Evolutionary conservation across 2,329 filamentous ascomycete species (phyloP), one percentile per base, ranked within the genome.

Genomic region (Colletotrichum siamense): DNA sequence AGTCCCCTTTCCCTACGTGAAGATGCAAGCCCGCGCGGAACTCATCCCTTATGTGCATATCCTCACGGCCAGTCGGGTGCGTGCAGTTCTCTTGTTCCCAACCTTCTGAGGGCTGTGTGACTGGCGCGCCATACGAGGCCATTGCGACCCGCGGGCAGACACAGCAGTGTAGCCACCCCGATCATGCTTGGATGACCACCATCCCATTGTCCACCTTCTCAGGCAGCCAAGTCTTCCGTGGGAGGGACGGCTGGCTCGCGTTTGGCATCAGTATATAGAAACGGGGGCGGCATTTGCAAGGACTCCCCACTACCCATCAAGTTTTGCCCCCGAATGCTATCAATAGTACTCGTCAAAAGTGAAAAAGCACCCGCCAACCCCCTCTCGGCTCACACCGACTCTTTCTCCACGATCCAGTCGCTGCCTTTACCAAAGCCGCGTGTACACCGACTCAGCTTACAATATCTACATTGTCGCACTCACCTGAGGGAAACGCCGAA

Each of bases 121-220:
- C 78, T 77, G 63, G 64, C 69, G 28, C 63, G 69, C 74, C 83
- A 83, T 85, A 83, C 84, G 82, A 85, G 82, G 79, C 79, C 81
- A 79, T 82, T 79, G 83, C 82, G 82, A 83, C 79, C 81, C 80
- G 82, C 83, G 84, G 81, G 79, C 71, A 79, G 74, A 44, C 71
- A 77, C 80, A 80, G 76, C 70, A 59, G 79, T 80, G 79, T 79
- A 76, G 79, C 80, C 59, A 55, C 32, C 13, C 34, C n/a, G 16
- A 59, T 71, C 52, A 22, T 78, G 55, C 44, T 30, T 44, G 76
- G 32, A 52, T 64, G 63, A 18, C 26, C 32, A 22, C 15, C 59
- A 22, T 39, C 22, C 44, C 63, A 63, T 32, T n/a, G 62, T 74
- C 52, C 44, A 8, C 66, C 44, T 36, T 15, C 55, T 34, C n/a